phyloP scores from a whole-genome alignment of 2,329 filamentous ascomycete species.

The Cordyceps tenuipes region DNA sequence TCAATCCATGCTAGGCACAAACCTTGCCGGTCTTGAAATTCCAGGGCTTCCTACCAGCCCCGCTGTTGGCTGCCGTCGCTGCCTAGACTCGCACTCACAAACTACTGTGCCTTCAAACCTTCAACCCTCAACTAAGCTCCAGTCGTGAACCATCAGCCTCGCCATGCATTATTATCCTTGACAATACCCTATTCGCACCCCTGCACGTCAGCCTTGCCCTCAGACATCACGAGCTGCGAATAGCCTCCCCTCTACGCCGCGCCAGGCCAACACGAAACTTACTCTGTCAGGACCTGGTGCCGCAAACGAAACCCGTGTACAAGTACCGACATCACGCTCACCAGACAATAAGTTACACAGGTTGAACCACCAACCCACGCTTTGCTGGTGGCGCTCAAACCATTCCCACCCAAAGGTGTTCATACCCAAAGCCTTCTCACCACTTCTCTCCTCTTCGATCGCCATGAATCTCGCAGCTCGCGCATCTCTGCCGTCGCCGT shows the following conservation, averaged over 20 bases:
- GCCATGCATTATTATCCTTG: neutral
- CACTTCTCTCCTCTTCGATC: neutral
- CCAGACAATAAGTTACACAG: neutral
- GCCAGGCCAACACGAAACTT: neutral
- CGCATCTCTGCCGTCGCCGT: neutral
- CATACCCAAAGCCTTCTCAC: neutral
- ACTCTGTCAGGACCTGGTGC: neutral
- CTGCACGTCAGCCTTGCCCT: constrained; percentile 3
- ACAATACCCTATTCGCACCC: constrained; percentile 1
- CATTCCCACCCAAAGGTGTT: neutral
- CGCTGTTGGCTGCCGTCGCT: neutral
- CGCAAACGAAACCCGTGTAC: neutral
- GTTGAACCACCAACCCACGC: neutral
- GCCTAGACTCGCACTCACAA: too few relatives aligned
- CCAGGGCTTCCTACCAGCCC: neutral
- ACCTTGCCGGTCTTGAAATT: too few relatives aligned
- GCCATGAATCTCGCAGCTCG: constrained; percentile 17
- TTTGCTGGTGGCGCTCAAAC: neutral
- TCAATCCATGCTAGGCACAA: too few relatives aligned
- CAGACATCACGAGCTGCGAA: neutral
- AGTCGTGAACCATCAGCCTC: constrained; percentile 2
- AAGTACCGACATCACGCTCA: neutral
- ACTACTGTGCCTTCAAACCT: neutral
- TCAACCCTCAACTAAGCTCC: neutral
- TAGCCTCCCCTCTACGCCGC: neutral